Evolutionary conservation across 306 rosid genomes (phyloP), one percentile per base, ranked within the genome.

Genomic region (Castanospermum australe): DNA sequence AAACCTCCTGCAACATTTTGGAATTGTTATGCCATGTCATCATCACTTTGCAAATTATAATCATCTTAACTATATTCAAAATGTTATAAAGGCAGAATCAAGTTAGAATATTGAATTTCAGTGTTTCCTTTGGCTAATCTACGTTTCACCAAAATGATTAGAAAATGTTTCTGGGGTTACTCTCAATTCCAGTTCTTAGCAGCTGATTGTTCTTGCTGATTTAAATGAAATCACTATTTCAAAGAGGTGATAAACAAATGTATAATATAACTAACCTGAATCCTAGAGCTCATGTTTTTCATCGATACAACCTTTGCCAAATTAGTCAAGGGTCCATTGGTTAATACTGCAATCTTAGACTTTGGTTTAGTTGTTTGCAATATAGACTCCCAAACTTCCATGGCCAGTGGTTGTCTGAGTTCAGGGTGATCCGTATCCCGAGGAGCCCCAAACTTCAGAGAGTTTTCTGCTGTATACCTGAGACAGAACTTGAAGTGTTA

Each of bases 301-400:
- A 61, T 2, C 0, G 89, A 82, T 8, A 86, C 63, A 72, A 85
- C 85, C 84, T 88, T 93, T 32, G 98, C 98, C 75, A 95, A 85
- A 86, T 82, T 91, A 78, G 99, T 95, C 85, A 95, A 85, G 52
- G 99, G 99, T 42, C 99, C 99, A 80, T 90, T 93, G 60, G 97
- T 90, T 44, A 95, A 87, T 36, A 95, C 84, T 10, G 96, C 87
- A 79, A 95, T 73, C 88, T 91, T 89, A 17, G 93, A 79, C 33
- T 81, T 84, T 48, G 91, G 81, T 28, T 91, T 78, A 72, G 82
- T 51, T 86, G 83, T 68, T 81, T 79, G 82, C 85, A 93, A 66
- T 20, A 84, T 25, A 35, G 96, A 79, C 20, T 85, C 84, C 97
- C 99, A 95, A 82, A 91, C 83, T 83, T 95, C 99, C 82, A 67